A percentile compares a stretch with the other conserved stretches of the same genome.
These are phyloP conservation scores for Coemansia sp. DNA, from an alignment of 192 early-diverging fungal species.

Conservation along the genomic window DNA sequence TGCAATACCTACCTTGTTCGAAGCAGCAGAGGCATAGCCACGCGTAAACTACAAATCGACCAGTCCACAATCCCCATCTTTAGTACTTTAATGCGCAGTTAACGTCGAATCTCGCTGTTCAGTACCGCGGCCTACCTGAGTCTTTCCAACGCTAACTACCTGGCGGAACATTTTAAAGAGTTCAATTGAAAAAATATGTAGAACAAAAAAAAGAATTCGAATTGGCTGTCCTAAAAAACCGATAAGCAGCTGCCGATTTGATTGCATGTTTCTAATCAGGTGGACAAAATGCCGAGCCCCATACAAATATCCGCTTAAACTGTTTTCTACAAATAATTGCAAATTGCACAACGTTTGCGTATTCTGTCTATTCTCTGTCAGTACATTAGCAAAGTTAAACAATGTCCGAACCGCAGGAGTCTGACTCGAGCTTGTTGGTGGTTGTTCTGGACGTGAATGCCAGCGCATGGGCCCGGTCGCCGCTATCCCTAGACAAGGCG, in stretches of 20 bases:
- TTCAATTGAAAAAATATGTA: neutral
- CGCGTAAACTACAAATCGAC: conserved; percentile 57
- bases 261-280: neutral
- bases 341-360: neutral
- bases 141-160: conserved; percentile 45
- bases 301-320: neutral
- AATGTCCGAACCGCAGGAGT: conserved; percentile 46
- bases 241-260: neutral
- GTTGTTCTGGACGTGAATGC: conserved; percentile 84
- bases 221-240: neutral
- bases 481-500: conserved; percentile 65
- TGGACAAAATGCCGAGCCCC: neutral
- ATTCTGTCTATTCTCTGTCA: too few relatives aligned
- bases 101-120: neutral
- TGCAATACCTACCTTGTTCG: conserved; percentile 51
- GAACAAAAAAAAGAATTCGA: neutral
- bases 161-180: conserved; percentile 44
- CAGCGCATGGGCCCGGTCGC: conserved; percentile 65
- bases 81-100: neutral
- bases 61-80: neutral
- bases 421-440: conserved; percentile 77
- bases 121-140: conserved; percentile 38
- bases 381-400: neutral
- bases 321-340: neutral
- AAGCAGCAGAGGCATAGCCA: conserved; percentile 59